Percentiles rank a stretch among this genome's conserved stretches.
These are phyloP conservation scores for Trichophyton verrucosum DNA, from an alignment of 2,329 filamentous ascomycete genomes.

Conservation along the genomic window DNA sequence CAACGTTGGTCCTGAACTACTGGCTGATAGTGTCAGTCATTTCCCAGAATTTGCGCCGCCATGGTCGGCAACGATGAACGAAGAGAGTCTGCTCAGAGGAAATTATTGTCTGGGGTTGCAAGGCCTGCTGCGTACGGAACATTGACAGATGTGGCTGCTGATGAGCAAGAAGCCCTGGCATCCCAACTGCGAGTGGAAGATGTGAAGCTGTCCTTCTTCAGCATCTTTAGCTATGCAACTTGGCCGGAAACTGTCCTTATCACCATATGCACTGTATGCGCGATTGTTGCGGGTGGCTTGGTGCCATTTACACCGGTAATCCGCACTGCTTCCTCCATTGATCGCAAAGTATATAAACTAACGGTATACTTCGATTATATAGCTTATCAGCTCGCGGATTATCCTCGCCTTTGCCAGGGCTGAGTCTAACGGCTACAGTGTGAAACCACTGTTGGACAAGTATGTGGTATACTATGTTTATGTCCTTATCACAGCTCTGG, in stretches of 20 bases:
- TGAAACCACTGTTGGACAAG: neutral
- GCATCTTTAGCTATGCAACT: neutral
- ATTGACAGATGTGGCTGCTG: neutral
- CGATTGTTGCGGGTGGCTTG: neutral
- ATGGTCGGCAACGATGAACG: neutral
- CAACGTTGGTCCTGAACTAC: neutral
- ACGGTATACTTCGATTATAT: neutral
- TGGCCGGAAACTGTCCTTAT: neutral
- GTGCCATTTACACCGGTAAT: neutral
- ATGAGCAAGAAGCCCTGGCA: neutral
- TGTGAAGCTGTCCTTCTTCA: neutral
- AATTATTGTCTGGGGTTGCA: neutral
- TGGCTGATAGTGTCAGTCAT: neutral
- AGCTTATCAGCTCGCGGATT: neutral
- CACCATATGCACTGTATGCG: neutral
- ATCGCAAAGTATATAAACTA: neutral
- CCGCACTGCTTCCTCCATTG: neutral
- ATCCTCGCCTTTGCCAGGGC: neutral
- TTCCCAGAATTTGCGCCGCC: neutral
- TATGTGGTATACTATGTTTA: slow-evolving; percentile 57
- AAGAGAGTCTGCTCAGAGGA: neutral
- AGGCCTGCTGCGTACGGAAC: neutral
- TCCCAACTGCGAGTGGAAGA: neutral
- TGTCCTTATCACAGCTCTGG: slow-evolving; percentile 58
- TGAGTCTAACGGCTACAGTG: neutral